Evolutionary conservation across 805 yeast species (phyloP).

Genomic region (Suhomyces sp.): DNA sequence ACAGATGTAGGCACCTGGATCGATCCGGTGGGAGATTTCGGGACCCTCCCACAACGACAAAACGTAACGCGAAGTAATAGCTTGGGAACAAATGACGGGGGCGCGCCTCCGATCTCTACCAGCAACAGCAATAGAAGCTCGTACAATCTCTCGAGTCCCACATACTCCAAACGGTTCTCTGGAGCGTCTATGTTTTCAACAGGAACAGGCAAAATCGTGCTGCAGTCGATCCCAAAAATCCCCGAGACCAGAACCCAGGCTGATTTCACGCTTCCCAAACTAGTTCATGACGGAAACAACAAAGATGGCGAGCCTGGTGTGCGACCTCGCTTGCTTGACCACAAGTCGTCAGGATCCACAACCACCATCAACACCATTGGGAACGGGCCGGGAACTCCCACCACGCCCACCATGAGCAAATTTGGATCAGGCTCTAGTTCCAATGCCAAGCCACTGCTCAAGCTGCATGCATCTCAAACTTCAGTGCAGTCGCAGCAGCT

Average conservation of each 20-base stretch:
- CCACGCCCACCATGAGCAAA: slow-evolving; percentile 6
- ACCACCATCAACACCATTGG: slow-evolving; percentile 6
- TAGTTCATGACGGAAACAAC: slow-evolving; percentile 4
- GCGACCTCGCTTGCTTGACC: slow-evolving; percentile 25
- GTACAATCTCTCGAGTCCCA: slow-evolving; percentile 10
- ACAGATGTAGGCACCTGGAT: slow-evolving; percentile 10
- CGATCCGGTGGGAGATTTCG: slow-evolving; percentile 9
- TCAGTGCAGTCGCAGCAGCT: background rate
- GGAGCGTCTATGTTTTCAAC: slow-evolving; percentile 37
- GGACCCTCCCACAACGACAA: slow-evolving; percentile 15
- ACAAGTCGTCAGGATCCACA: slow-evolving; percentile 14
- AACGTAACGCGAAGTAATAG: slow-evolving; percentile 4
- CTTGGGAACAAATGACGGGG: slow-evolving; percentile 1
- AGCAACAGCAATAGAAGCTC: slow-evolving; percentile 6
- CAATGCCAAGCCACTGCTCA: slow-evolving; percentile 4
- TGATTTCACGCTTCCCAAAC: slow-evolving; percentile 13
- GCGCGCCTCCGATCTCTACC: background rate
- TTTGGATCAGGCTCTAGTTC: background rate
- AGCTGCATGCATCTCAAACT: slow-evolving; percentile 7
- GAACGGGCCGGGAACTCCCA: slow-evolving; percentile 1
- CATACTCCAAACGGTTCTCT: slow-evolving; percentile 34
- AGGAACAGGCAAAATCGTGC: slow-evolving; percentile 42
- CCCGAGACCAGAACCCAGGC: slow-evolving; percentile 11
- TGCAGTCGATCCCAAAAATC: slow-evolving; percentile 22
- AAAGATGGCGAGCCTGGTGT: slow-evolving; percentile 4